phyloP scores from a whole-genome alignment of 345 rosid genomes.

The Camelina hispida region DNA sequence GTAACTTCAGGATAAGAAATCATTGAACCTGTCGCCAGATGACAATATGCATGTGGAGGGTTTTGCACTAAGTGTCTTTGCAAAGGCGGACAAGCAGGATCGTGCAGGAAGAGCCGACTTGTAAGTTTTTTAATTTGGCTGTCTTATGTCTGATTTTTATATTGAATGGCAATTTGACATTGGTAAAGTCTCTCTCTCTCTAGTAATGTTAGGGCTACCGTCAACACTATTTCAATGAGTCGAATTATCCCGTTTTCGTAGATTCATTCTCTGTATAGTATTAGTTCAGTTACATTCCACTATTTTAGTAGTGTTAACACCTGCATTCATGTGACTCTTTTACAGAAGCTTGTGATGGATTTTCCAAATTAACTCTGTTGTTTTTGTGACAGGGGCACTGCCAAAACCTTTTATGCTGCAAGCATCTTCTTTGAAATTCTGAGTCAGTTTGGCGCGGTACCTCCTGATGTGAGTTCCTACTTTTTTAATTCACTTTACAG shows the following conservation, averaged over 20 bases:
- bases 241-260: not conserved
- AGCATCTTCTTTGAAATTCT: slow-evolving; percentile 93
- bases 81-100: slow-evolving; percentile 97
- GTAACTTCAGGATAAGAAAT: slow-evolving; percentile 80
- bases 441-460: slow-evolving; percentile 82
- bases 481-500: slow-evolving; percentile 9
- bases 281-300: not conserved
- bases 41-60: slow-evolving; percentile 89
- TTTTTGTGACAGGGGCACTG: slow-evolving; percentile 74
- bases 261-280: slow-evolving; percentile 3
- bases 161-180: too few relatives aligned
- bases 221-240: slow-evolving; percentile 7
- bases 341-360: slow-evolving; percentile 21
- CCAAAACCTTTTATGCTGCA: slow-evolving; percentile 98
- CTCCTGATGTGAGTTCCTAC: slow-evolving; percentile 77
- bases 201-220: not conserved
- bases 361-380: slow-evolving; percentile 30
- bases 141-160: slow-evolving; percentile 21
- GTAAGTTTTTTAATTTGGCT: slow-evolving; percentile 50
- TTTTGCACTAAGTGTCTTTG: slow-evolving; percentile 89
- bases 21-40: slow-evolving; percentile 78
- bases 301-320: slow-evolving; percentile 3
- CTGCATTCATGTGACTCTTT: slow-evolving; percentile 6
- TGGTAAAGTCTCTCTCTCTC: too few relatives aligned
- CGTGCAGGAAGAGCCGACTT: slow-evolving; percentile 92